Conservation (phyloP, 2,329 filamentous ascomycete species). For the Spiromastix sp. region DNA sequence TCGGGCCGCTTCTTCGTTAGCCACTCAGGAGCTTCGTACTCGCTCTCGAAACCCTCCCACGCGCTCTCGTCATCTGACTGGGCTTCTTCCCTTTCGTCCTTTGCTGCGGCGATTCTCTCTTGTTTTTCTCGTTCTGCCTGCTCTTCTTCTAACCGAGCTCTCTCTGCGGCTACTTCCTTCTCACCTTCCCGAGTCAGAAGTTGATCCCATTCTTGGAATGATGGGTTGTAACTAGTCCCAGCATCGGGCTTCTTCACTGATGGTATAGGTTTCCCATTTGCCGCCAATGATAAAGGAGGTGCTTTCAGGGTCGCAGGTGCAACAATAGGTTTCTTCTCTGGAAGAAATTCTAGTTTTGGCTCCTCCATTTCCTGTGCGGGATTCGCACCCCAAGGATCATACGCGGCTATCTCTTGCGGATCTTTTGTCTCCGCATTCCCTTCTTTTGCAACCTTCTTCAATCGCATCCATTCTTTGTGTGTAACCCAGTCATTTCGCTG, state of each 20-base stretch:
- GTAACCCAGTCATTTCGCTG: slow-evolving; percentile 70
- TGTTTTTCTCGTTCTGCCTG: slow-evolving; percentile 56
- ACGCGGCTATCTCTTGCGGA: slow-evolving; percentile 42
- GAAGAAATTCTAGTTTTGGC: slow-evolving; percentile 54
- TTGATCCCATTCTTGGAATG: slow-evolving; percentile 74
- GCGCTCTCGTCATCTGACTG: slow-evolving; percentile 81
- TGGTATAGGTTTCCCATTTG: slow-evolving; percentile 67
- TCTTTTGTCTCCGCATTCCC: slow-evolving; percentile 36
- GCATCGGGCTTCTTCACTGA: slow-evolving; percentile 69
- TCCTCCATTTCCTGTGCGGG: slow-evolving; percentile 33
- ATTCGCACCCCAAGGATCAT: slow-evolving; percentile 68
- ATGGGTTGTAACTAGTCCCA: slow-evolving; percentile 86
- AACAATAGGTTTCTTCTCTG: slow-evolving; percentile 54
- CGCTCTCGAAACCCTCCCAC: slow-evolving; percentile 84
- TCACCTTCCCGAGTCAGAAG: slow-evolving; percentile 64
- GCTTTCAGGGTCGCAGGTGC: slow-evolving; percentile 66
- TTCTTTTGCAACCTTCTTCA: slow-evolving; percentile 71
- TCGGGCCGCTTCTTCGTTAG: slow-evolving; percentile 64
- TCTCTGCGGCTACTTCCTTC: slow-evolving; percentile 69
- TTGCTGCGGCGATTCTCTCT: slow-evolving; percentile 62
- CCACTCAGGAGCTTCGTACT: slow-evolving; percentile 53
- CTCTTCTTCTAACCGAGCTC: slow-evolving; percentile 57
- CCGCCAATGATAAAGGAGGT: slow-evolving; percentile 70
- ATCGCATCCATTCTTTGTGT: slow-evolving; percentile 68
- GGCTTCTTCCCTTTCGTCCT: slow-evolving; percentile 63